These are phyloP conservation scores for Rubus parviflorus DNA, from an alignment of 306 rosid species.

Conservation along the genomic window DNA sequence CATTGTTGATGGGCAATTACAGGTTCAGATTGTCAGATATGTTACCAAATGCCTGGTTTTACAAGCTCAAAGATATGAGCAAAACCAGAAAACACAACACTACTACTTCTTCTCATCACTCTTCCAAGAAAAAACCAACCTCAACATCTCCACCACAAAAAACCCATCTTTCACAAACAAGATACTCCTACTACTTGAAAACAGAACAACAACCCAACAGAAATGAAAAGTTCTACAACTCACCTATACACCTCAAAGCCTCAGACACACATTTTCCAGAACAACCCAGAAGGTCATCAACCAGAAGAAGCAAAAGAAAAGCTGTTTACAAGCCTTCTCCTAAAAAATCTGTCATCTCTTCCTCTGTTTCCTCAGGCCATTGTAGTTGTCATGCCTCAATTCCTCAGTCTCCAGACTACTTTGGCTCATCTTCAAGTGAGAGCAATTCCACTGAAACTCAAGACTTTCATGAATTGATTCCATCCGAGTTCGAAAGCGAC, in stretches of 20 bases:
- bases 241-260: constrained; percentile 39
- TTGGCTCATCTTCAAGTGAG: constrained; percentile 45
- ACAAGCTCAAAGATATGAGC: constrained; percentile 77
- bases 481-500: constrained; percentile 56
- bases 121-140: constrained; percentile 45
- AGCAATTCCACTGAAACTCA: constrained; percentile 44
- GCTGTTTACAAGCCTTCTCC: constrained; percentile 78
- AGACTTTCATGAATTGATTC: constrained; percentile 32
- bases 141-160: constrained; percentile 41
- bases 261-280: constrained; percentile 51
- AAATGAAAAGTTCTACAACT: constrained; percentile 38
- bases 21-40: constrained; percentile 71
- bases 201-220: constrained; percentile 35
- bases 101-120: constrained; percentile 19
- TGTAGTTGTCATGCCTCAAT: constrained; percentile 36
- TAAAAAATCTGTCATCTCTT: constrained; percentile 12
- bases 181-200: constrained; percentile 39
- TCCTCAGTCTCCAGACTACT: constrained; percentile 51
- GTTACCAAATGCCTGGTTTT: constrained; percentile 89
- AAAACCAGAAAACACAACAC: constrained; percentile 46
- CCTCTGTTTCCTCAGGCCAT: constrained; percentile 32
- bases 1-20: constrained; percentile 64
- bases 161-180: constrained; percentile 40
- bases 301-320: constrained; percentile 59
- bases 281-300: constrained; percentile 68